A percentile compares a stretch with the other conserved stretches of the same genome.
phyloP scores from a whole-genome alignment of 2,329 filamentous ascomycete species.

The Neonectria neomacrospora region DNA sequence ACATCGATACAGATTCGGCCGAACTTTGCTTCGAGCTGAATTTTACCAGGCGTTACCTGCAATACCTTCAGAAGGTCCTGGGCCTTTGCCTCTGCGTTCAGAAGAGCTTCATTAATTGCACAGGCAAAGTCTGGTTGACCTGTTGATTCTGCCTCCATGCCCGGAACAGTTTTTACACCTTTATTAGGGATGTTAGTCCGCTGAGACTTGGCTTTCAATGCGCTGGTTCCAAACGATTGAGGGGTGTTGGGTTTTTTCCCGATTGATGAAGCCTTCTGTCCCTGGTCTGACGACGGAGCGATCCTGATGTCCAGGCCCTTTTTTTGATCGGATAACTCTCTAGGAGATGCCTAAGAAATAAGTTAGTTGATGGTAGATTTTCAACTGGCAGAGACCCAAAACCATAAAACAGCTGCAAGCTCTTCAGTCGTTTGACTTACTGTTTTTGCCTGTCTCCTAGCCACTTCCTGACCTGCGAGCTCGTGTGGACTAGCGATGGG shows the following conservation, averaged over 20 bases:
- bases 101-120: not conserved
- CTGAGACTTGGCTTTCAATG: not conserved
- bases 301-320: not conserved
- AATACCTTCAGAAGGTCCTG: slow-evolving; percentile 34
- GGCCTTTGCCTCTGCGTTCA: slow-evolving; percentile 23
- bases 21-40: slow-evolving; percentile 42
- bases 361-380: no score
- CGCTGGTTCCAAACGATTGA: not conserved
- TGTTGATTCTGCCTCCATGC: not conserved
- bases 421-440: not conserved
- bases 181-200: not conserved
- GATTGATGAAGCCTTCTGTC: not conserved
- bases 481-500: not conserved
- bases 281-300: not conserved
- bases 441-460: not conserved
- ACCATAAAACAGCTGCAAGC: no score
- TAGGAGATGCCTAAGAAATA: no score
- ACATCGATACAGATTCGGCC: slow-evolving; percentile 46
- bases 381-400: no score
- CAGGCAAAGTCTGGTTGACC: not conserved
- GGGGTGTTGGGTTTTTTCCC: not conserved
- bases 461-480: not conserved
- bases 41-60: slow-evolving; percentile 38
- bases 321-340: no score
- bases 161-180: not conserved